Conservation (phyloP, 179 eudicot genomes). For the Patellifolia procumbens region DNA sequence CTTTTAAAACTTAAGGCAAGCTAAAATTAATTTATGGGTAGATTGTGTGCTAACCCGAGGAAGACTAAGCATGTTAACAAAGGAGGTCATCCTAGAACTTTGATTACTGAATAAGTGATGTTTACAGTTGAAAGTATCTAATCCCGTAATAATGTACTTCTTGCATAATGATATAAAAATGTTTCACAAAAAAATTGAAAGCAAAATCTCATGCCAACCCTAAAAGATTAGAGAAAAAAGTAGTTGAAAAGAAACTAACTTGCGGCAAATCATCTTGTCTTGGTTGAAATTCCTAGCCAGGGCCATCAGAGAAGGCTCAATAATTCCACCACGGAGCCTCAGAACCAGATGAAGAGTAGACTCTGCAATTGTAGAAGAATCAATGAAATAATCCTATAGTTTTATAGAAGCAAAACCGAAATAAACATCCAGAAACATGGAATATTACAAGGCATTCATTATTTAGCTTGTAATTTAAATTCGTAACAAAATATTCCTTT, state of each 20-base stretch:
- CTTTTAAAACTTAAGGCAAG: no score
- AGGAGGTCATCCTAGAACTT: no score
- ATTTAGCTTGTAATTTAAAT: neutral
- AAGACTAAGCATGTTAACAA: no score
- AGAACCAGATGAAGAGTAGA: constrained; percentile 53
- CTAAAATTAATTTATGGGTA: no score
- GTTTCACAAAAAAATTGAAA: neutral
- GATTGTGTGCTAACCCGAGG: no score
- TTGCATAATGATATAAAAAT: neutral
- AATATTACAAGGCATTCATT: no score
- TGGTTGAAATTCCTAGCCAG: constrained; percentile 53
- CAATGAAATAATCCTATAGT: neutral
- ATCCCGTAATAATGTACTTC: no score
- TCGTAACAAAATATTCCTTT: neutral
- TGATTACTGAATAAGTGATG: no score
- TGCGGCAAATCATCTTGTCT: constrained; percentile 57
- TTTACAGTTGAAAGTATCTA: no score
- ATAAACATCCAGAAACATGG: neutral
- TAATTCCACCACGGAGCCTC: constrained; percentile 57
- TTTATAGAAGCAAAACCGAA: neutral
- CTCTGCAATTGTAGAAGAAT: constrained; percentile 25
- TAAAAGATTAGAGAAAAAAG: no score
- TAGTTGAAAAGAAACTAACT: constrained; percentile 25
- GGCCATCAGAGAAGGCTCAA: constrained; percentile 56
- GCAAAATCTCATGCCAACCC: neutral